Evolutionary conservation across 2,329 filamentous ascomycete genomes (phyloP).

Genomic region (Alternaria brassicicola): DNA sequence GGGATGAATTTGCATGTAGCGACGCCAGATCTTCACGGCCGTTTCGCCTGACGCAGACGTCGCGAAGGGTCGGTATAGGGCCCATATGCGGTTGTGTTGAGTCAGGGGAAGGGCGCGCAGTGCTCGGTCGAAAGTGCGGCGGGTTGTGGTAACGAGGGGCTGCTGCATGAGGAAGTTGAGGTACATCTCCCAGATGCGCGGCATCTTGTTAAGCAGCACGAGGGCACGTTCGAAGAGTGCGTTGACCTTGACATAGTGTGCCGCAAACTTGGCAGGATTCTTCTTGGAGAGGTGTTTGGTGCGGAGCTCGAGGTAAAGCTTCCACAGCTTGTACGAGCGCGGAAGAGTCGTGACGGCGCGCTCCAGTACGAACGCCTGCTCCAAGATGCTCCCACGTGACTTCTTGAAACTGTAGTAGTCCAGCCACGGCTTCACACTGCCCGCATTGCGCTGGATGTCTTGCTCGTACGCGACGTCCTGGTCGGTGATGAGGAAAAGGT

Average conservation of each 20-base stretch:
- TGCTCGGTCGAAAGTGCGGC: conserved; percentile 89
- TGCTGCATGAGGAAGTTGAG: conserved; percentile 88
- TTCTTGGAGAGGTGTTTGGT: conserved; percentile 79
- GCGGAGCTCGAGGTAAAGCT: conserved; percentile 89
- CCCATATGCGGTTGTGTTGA: conserved; percentile 96
- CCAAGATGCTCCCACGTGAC: conserved; percentile 80
- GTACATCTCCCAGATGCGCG: conserved; percentile 97
- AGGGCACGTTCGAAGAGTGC: conserved; percentile 90
- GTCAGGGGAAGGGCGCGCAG: conserved; percentile 89
- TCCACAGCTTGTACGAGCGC: conserved; percentile 98
- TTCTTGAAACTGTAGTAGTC: conserved; percentile 91
- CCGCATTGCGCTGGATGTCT: conserved; percentile 84
- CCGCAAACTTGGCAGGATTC: conserved; percentile 78
- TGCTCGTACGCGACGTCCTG: conserved; percentile 97
- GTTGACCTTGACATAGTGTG: conserved; percentile 93
- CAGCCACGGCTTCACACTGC: conserved; percentile 91
- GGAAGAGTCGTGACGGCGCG: conserved; percentile 88
- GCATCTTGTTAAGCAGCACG: conserved; percentile 98
- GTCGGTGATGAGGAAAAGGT: conserved; percentile 65
- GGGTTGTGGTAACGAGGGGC: conserved; percentile 85
- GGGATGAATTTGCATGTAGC: conserved; percentile 96
- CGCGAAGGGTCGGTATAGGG: conserved; percentile 86
- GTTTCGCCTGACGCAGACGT: conserved; percentile 89
- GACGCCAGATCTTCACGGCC: conserved; percentile 88
- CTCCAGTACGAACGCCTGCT: conserved; percentile 89